phyloP scores from a whole-genome alignment of 495 filamentous ascomycete genomes.

The Hyphodiscus hymeniophilus region DNA sequence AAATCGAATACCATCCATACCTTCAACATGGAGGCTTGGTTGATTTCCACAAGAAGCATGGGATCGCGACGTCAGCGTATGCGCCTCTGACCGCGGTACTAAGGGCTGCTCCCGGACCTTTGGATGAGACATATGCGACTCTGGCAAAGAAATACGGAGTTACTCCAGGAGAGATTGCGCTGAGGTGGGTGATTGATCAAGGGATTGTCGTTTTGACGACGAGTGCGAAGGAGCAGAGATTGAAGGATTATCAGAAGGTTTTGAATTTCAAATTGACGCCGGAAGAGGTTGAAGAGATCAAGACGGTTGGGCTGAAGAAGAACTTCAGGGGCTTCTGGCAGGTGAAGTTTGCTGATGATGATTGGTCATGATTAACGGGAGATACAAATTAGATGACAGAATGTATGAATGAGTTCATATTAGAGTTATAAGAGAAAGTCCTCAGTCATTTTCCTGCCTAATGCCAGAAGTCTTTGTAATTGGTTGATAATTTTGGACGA shows the following conservation, averaged over 20 bases:
- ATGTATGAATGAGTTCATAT: no score
- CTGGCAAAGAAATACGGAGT: constrained; percentile 76
- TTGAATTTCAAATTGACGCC: constrained; percentile 62
- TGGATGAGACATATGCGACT: constrained; percentile 49
- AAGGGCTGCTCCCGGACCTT: constrained; percentile 58
- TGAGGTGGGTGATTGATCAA: constrained; percentile 78
- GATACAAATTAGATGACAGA: background rate
- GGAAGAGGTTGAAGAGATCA: constrained; percentile 61
- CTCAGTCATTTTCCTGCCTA: no score
- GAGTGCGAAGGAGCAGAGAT: constrained; percentile 59
- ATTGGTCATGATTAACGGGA: constrained; percentile 37
- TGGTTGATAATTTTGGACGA: no score
- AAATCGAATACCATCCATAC: constrained; percentile 87
- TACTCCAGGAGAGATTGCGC: constrained; percentile 53
- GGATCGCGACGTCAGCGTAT: constrained; percentile 66
- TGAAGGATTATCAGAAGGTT: constrained; percentile 53
- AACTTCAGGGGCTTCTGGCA: constrained; percentile 64
- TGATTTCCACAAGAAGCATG: constrained; percentile 52
- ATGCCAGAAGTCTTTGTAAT: no score
- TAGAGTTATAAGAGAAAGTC: no score
- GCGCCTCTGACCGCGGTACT: constrained; percentile 56
- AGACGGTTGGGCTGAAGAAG: constrained; percentile 50
- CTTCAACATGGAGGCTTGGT: constrained; percentile 67
- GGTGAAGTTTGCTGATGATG: constrained; percentile 49
- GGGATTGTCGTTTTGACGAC: constrained; percentile 73